A percentile compares a stretch with the other conserved stretches of the same genome.
phyloP scores from a whole-genome alignment of 2,329 filamentous ascomycete genomes.

The Calonectria montana region DNA sequence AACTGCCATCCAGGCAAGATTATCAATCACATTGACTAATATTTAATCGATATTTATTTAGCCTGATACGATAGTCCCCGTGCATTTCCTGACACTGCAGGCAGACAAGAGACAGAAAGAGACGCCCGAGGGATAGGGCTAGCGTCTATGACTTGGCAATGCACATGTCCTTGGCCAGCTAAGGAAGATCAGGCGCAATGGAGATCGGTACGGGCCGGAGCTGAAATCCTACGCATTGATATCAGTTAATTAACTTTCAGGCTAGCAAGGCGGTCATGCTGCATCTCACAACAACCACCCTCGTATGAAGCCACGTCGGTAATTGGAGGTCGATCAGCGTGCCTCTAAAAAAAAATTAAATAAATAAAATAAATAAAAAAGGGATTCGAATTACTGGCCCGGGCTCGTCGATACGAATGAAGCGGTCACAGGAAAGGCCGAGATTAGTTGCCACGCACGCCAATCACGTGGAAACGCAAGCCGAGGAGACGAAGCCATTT shows the following conservation, averaged over 20 bases:
- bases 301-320: neutral
- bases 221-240: neutral
- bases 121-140: neutral
- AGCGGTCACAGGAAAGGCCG: neutral
- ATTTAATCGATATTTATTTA: neutral
- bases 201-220: neutral
- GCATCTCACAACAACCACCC: neutral
- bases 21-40: neutral
- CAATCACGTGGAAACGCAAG: neutral
- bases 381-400: neutral
- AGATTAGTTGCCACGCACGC: neutral
- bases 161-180: neutral
- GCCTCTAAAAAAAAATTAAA: too few relatives aligned
- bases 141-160: neutral
- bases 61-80: neutral
- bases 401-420: neutral
- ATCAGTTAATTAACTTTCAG: neutral
- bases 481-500: neutral
- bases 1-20: neutral
- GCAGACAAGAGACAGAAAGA: neutral
- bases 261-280: neutral
- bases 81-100: neutral
- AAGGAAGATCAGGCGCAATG: neutral
- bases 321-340: neutral
- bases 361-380: too few relatives aligned